These are phyloP conservation scores for Colletotrichum lentis DNA, from an alignment of 2,329 filamentous ascomycete genomes.

Conservation along the genomic window DNA sequence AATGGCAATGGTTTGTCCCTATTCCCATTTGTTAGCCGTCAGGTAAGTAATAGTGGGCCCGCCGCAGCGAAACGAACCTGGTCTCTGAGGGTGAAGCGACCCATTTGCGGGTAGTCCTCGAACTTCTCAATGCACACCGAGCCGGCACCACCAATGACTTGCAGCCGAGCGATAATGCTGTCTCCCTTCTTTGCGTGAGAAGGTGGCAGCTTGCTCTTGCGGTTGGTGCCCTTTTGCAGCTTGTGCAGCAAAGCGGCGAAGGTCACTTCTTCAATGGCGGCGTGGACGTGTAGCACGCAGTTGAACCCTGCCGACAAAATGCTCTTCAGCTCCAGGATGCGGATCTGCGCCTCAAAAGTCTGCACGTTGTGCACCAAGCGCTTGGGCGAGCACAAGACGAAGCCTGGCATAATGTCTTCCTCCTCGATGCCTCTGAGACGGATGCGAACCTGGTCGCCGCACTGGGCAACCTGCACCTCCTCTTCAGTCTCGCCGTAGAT, in stretches of 20 bases:
- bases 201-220: slow-evolving; percentile 92
- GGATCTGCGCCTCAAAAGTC: slow-evolving; percentile 94
- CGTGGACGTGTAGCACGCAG: slow-evolving; percentile 96
- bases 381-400: slow-evolving; percentile 95
- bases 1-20: slow-evolving; percentile 99
- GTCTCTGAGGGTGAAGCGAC: slow-evolving; percentile 88
- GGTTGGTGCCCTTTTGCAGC: slow-evolving; percentile 90
- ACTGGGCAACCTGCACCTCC: slow-evolving; percentile 81
- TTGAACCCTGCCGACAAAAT: slow-evolving; percentile 96
- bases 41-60: slow-evolving; percentile 31
- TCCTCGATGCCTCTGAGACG: slow-evolving; percentile 95
- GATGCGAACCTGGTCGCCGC: slow-evolving; percentile 92
- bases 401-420: slow-evolving; percentile 94
- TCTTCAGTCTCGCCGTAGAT: slow-evolving; percentile 97
- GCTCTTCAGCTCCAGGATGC: slow-evolving; percentile 91
- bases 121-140: slow-evolving; percentile 93
- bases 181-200: slow-evolving; percentile 85
- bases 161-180: slow-evolving; percentile 90
- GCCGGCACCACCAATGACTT: slow-evolving; percentile 85
- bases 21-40: slow-evolving; percentile 39
- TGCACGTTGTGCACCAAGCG: slow-evolving; percentile 89
- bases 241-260: slow-evolving; percentile 90
- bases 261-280: slow-evolving; percentile 96
- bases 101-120: slow-evolving; percentile 94
- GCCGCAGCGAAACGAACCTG: slow-evolving; percentile 64